A percentile compares a stretch with the other conserved stretches of the same genome.
phyloP scores from a whole-genome alignment of 768 basidiomycete species.

The Filobasidium floriforme region DNA sequence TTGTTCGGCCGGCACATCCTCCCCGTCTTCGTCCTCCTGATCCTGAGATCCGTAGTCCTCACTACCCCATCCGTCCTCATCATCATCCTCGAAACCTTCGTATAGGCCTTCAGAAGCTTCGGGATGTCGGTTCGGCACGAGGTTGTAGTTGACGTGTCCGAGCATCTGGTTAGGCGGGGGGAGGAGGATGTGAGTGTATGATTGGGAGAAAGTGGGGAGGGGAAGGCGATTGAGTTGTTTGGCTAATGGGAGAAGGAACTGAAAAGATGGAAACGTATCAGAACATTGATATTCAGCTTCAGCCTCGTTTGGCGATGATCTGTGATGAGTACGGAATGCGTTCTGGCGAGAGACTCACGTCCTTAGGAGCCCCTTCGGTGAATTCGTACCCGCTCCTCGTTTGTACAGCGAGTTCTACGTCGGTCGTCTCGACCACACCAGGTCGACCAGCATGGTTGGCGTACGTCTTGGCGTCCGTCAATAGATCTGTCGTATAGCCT shows the following conservation, averaged over 20 bases:
- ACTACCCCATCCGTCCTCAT: constrained; percentile 23
- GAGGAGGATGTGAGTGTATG: constrained; percentile 46
- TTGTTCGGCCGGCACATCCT: constrained; percentile 19
- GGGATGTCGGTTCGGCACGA: constrained; percentile 34
- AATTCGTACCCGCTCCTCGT: constrained; percentile 45
- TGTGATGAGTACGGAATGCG: constrained; percentile 7
- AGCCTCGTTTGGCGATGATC: background rate
- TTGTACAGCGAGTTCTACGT: constrained; percentile 47
- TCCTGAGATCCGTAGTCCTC: constrained; percentile 17
- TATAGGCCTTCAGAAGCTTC: constrained; percentile 12
- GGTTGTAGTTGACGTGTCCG: constrained; percentile 46
- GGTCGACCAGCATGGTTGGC: constrained; percentile 46
- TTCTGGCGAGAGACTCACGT: constrained; percentile 39
- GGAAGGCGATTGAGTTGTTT: constrained; percentile 47
- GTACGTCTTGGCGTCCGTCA: constrained; percentile 44
- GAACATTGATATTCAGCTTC: too few relatives aligned
- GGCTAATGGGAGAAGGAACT: constrained; percentile 47
- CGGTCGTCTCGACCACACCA: constrained; percentile 37
- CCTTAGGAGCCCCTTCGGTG: constrained; percentile 46
- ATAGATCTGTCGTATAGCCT: constrained; percentile 49
- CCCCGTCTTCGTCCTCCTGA: constrained; percentile 24
- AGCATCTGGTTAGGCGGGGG: constrained; percentile 46
- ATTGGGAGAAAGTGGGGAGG: constrained; percentile 46
- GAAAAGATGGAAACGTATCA: background rate
- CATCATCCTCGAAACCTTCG: constrained; percentile 18